Conservation (phyloP, 345 rosid species). For the Sisymbrium irio region DNA sequence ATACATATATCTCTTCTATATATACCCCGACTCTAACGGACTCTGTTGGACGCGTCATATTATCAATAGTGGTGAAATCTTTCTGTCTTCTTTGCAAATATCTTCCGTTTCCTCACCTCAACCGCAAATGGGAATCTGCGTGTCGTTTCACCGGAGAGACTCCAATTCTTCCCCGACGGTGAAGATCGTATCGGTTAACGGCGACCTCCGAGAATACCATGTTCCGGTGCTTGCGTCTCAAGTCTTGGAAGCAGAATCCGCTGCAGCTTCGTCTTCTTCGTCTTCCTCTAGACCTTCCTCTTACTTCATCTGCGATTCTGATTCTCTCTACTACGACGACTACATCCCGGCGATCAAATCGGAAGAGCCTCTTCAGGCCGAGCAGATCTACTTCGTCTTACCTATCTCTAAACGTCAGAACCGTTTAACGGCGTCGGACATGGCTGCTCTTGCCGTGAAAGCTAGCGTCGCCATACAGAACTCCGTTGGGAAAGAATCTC, state of each 20-base stretch:
- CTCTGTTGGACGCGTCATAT: conserved; percentile 24
- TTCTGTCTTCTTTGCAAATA: conserved; percentile 3
- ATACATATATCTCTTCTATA: too few relatives aligned
- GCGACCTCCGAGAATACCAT: conserved; percentile 56
- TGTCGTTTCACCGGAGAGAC: conserved; percentile 33
- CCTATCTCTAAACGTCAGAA: conserved; percentile 63
- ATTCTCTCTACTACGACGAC: conserved; percentile 58
- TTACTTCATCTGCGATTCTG: conserved; percentile 63
- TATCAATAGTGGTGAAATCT: neutral
- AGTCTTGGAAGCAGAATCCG: conserved; percentile 41
- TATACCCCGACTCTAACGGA: conserved; percentile 18
- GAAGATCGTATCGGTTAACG: conserved; percentile 62
- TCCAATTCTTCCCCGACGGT: conserved; percentile 35
- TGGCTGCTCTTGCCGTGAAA: conserved; percentile 94
- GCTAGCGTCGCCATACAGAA: conserved; percentile 75
- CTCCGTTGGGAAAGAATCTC: conserved; percentile 26
- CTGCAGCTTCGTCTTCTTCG: conserved; percentile 35
- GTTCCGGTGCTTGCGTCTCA: conserved; percentile 56
- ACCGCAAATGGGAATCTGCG: conserved; percentile 56
- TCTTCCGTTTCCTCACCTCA: neutral
- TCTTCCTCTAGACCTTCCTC: conserved; percentile 38
- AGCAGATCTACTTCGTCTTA: conserved; percentile 71
- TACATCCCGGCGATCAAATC: conserved; percentile 48
- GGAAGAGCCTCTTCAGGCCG: conserved; percentile 37
- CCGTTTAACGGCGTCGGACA: conserved; percentile 64